Evolutionary conservation across 2,329 filamentous ascomycete species (phyloP).

Genomic region (Sclerotinia sclerotiorum): DNA sequence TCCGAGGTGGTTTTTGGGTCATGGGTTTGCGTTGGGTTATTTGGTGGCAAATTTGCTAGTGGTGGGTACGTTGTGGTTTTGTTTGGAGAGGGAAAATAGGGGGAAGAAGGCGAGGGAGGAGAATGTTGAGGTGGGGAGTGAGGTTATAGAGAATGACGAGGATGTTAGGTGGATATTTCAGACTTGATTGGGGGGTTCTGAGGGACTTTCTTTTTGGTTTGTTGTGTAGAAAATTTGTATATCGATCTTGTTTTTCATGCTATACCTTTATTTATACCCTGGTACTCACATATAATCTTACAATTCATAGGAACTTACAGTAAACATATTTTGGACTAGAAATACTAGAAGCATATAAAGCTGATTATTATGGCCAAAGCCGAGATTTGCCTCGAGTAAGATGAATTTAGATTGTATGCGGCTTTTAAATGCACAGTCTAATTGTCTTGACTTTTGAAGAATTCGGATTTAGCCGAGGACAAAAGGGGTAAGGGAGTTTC

Average conservation of each 20-base stretch:
- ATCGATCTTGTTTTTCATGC: not conserved
- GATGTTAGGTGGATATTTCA: constrained; percentile 68
- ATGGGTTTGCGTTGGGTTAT: constrained; percentile 66
- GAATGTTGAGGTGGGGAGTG: constrained; percentile 55
- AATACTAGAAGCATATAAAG: not conserved
- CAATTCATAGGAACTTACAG: not conserved
- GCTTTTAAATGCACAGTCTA: too few species aligned
- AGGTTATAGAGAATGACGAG: constrained; percentile 54
- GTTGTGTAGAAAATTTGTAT: too few species aligned
- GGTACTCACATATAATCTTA: too few species aligned
- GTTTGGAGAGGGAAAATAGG: constrained; percentile 59
- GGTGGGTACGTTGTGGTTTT: constrained; percentile 51
- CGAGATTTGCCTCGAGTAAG: not conserved
- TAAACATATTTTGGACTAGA: not conserved
- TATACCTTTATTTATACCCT: too few species aligned
- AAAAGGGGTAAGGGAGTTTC: too few species aligned
- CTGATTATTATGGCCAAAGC: not conserved
- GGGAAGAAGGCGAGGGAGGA: constrained; percentile 47
- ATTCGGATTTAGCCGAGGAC: too few species aligned
- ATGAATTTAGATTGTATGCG: not conserved
- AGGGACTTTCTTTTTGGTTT: not conserved
- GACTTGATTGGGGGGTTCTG: constrained; percentile 25
- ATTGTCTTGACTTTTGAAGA: too few species aligned
- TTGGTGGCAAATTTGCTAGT: constrained; percentile 58
- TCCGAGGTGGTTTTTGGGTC: constrained; percentile 65